Percentiles rank a stretch among this genome's conserved stretches.
Evolutionary conservation across 2,329 filamentous ascomycete species (phyloP).

Genomic region (Nemania diffusa): DNA sequence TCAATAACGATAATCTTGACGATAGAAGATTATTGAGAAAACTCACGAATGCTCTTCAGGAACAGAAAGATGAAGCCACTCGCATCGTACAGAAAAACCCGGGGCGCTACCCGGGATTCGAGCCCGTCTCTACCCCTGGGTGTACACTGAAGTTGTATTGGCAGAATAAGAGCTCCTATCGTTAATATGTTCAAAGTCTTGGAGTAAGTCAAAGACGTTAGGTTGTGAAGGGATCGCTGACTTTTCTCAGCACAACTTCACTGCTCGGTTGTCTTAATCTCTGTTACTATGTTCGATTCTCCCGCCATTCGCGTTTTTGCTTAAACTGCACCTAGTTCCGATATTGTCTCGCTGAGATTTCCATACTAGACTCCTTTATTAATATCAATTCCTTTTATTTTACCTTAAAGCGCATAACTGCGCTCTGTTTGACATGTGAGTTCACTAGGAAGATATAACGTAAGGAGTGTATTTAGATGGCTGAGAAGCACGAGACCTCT

Average conservation of each 20-base stretch:
- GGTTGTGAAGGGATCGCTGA: not conserved
- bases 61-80: constrained; percentile 33
- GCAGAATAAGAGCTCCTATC: constrained; percentile 33
- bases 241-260: not conserved
- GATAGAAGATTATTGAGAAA: constrained; percentile 16
- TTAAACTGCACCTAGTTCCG: not conserved
- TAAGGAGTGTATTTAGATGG: not conserved
- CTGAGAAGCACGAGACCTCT: not conserved
- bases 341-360: not conserved
- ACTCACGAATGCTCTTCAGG: constrained; percentile 26
- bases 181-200: not conserved
- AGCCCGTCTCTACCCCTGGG: constrained; percentile 7
- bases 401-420: no score
- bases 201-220: not conserved
- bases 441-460: not conserved
- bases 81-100: constrained; percentile 22
- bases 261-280: not conserved
- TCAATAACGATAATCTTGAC: not conserved
- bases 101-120: constrained; percentile 9
- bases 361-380: not conserved
- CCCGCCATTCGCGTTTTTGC: not conserved
- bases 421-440: not conserved
- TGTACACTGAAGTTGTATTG: constrained; percentile 31
- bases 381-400: not conserved
- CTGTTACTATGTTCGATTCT: not conserved